These are phyloP conservation scores for Trichophaea hybrida DNA, from an alignment of 2,329 filamentous ascomycete species.

Conservation along the genomic window DNA sequence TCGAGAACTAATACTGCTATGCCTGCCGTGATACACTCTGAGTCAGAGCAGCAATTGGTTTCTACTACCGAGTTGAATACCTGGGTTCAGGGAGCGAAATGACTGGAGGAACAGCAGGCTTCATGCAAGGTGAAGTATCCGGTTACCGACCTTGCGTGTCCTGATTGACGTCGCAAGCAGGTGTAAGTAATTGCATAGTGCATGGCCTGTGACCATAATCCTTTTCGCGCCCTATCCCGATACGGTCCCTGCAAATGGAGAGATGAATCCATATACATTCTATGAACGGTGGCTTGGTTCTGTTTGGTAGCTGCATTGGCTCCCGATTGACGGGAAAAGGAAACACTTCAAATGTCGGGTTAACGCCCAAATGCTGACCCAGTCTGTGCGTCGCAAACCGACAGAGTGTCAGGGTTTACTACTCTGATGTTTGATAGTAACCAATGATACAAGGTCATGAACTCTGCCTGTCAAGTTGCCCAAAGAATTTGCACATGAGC, in stretches of 20 bases:
- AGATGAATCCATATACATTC: not conserved
- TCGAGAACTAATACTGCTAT: not conserved
- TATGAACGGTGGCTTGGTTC: not conserved
- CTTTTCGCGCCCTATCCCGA: not conserved
- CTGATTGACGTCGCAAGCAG: not conserved
- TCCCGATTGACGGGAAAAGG: not conserved
- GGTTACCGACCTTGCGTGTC: not conserved
- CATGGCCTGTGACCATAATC: not conserved
- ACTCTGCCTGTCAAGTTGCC: not conserved
- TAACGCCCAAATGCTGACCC: no score
- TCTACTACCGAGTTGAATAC: not conserved
- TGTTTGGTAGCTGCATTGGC: not conserved
- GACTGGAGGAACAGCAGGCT: not conserved
- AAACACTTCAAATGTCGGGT: not conserved
- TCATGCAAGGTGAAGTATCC: slow-evolving; percentile 6
- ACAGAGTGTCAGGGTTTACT: not conserved
- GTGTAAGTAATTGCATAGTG: not conserved
- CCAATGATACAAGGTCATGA: not conserved
- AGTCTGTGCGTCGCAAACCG: not conserved
- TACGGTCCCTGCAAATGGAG: not conserved
- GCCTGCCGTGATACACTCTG: not conserved
- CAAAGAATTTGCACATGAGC: not conserved
- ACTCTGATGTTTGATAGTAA: not conserved
- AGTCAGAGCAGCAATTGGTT: not conserved
- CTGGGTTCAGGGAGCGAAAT: not conserved